Evolutionary conservation across 192 early-diverging fungal genomes (phyloP).

Genomic region (Pilaira anomala): DNA sequence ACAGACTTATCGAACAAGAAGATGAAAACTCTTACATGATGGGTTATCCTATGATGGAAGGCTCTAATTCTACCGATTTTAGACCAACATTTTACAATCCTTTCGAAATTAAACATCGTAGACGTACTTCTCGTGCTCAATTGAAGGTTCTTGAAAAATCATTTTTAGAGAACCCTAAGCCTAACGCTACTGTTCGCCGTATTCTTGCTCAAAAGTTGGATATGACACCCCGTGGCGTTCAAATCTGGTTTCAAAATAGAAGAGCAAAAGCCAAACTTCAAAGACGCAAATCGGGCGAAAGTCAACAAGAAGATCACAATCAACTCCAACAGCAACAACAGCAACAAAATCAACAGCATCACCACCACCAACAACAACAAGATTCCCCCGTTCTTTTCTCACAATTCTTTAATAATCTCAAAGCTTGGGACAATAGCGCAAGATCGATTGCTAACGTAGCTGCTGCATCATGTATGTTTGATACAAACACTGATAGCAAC

Average conservation of each 20-base stretch:
- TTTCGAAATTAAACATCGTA: conserved; percentile 72
- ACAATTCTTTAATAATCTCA: conserved; percentile 18
- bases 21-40: not conserved
- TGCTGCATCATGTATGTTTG: conserved; percentile 12
- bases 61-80: conserved; percentile 42
- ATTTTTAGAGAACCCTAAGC: conserved; percentile 62
- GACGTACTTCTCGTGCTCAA: conserved; percentile 72
- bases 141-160: conserved; percentile 68
- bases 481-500: not conserved
- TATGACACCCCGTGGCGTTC: conserved; percentile 70
- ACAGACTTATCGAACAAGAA: not conserved
- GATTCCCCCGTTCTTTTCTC: conserved; percentile 8
- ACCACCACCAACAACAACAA: no score
- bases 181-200: conserved; percentile 59
- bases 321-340: not conserved
- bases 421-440: not conserved
- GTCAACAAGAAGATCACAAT: not conserved
- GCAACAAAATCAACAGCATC: not conserved
- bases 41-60: not conserved
- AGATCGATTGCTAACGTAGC: not conserved
- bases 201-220: conserved; percentile 59
- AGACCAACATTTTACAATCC: conserved; percentile 75
- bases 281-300: conserved; percentile 13
- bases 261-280: conserved; percentile 84
- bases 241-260: conserved; percentile 89